Conservation (phyloP, 2,329 filamentous ascomycete species). For the Emericellopsis cladophorae region DNA sequence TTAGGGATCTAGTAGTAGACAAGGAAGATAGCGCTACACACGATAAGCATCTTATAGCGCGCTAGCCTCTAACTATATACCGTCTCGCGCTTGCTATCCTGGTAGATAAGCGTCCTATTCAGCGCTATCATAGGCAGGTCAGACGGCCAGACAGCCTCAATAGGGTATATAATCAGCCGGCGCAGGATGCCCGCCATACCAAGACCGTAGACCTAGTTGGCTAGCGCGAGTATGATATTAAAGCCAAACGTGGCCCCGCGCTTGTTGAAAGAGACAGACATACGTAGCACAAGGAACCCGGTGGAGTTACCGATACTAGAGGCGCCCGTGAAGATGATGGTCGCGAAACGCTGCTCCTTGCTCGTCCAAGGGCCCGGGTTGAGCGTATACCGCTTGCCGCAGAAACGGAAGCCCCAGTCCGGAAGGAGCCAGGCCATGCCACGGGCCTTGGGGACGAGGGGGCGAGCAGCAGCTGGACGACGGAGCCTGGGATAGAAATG, state of each 20-base stretch:
- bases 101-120: no score
- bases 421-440: conserved; percentile 24
- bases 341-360: conserved; percentile 29
- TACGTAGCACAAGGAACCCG: conserved; percentile 13
- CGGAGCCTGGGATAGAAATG: conserved; percentile 14
- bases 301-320: conserved; percentile 13
- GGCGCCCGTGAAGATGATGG: conserved; percentile 18
- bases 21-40: no score
- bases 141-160: no score
- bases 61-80: no score
- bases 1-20: no score
- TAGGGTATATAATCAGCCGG: no score
- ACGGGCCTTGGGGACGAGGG: conserved; percentile 26
- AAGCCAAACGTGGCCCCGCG: conserved; percentile 15
- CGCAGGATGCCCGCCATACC: no score
- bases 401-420: conserved; percentile 25
- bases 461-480: conserved; percentile 29
- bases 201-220: no score
- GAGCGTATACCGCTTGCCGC: conserved; percentile 16
- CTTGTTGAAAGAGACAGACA: conserved; percentile 18
- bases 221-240: no score
- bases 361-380: conserved; percentile 28
- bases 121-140: no score
- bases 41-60: no score
- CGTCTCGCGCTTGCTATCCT: no score